Evolutionary conservation across 495 filamentous ascomycete genomes (phyloP), one percentile per base, ranked within the genome.

Genomic region (Aspergillus biplanus): DNA sequence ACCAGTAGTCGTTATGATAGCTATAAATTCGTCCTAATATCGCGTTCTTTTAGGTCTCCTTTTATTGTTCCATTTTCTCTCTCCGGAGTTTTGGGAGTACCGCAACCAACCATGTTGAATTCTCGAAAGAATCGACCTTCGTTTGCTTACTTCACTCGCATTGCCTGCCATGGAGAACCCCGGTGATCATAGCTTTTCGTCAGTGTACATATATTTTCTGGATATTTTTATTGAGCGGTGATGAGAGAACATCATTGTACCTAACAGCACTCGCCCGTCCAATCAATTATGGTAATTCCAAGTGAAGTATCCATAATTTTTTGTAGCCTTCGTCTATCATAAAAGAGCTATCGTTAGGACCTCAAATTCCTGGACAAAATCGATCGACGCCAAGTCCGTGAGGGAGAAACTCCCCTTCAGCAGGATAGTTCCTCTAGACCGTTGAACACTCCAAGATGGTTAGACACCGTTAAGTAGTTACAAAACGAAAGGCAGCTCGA

Each of bases 11-110:
- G 18, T 37, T 37, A 52, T 54, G n/a, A 12, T 27, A 27, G 32
- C 53, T 62, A 66, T 65, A 67, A 61, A 57, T 53, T 47, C 42
- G 57, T 63, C 18, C 58, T 44, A 31, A 35, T 59, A 21, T 44
- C 46, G 39, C 47, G 46, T 55, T 58, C 39, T 49, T 44, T 56
- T 50, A 65, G 35, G 50, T 42, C 39, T 63, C 49, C 42, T 59
- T 52, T 58, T 53, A 0, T 39, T 4, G 21, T 39, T 8, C n/a
- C n/a, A 44, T 12, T 44, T 13, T 44, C n/a, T 13, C n/a, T 11
- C 39, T 44, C 58, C 44, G 52, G 57, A 63, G 58, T 66, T 65
- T 37, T 31, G 47, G 65, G 46, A 57, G 47, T 56, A 18, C 39
- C 44, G 48, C 55, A 56, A 42, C 18, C 7, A 48, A 37, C 31